Conservation (phyloP, 2,329 filamentous ascomycete species). For the Scedosporium dehoogii region DNA sequence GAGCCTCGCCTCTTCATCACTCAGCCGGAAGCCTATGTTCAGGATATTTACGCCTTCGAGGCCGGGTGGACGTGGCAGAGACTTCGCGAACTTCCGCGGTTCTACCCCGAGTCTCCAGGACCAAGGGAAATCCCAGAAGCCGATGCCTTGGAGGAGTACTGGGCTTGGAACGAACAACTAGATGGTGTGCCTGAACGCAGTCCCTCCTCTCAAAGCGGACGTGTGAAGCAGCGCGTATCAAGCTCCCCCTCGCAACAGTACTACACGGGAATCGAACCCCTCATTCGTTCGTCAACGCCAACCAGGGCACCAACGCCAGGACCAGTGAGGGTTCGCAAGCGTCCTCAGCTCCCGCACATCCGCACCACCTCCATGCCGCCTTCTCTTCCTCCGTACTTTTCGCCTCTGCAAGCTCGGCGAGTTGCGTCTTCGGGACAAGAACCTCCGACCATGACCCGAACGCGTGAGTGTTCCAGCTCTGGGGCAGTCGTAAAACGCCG, state of each 20-base stretch:
- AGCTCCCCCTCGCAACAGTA: conserved; percentile 31
- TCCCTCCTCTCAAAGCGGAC: neutral
- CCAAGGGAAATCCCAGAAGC: conserved; percentile 41
- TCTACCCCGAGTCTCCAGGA: conserved; percentile 34
- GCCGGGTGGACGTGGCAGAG: conserved; percentile 62
- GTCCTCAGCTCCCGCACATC: conserved; percentile 35
- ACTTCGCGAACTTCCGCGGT: conserved; percentile 51
- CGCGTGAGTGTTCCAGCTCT: neutral
- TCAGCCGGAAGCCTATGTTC: conserved; percentile 63
- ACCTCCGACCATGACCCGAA: neutral
- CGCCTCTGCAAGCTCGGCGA: conserved; percentile 32
- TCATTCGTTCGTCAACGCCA: conserved; percentile 24
- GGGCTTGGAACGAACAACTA: conserved; percentile 55
- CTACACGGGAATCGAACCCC: conserved; percentile 23
- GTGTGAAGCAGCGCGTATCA: conserved; percentile 6
- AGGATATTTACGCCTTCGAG: conserved; percentile 45
- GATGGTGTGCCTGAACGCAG: conserved; percentile 39
- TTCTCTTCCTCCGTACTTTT: conserved; percentile 23
- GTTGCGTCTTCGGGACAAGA: conserved; percentile 28
- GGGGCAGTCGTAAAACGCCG: conserved; percentile 34
- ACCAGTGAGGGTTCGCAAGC: conserved; percentile 28
- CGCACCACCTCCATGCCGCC: conserved; percentile 45
- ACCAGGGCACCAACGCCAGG: conserved; percentile 28
- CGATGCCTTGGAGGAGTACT: conserved; percentile 55
- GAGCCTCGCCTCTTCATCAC: conserved; percentile 65